A percentile compares a stretch with the other conserved stretches of the same genome.
phyloP scores from a whole-genome alignment of 768 basidiomycete genomes.

The Gloeopeniophorella convolvens region DNA sequence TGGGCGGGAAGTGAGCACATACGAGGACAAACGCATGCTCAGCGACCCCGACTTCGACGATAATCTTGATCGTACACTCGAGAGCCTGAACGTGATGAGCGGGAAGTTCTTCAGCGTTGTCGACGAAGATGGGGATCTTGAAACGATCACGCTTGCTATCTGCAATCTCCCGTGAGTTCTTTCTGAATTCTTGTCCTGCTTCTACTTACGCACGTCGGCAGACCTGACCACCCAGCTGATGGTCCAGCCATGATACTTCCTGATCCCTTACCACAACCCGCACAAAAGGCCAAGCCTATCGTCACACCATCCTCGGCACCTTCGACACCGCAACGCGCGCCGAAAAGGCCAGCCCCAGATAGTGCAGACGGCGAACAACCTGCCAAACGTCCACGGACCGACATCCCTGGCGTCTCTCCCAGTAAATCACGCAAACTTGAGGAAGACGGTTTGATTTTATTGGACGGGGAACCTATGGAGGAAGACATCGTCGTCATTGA shows the following conservation, averaged over 20 bases:
- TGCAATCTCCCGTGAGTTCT: slow-evolving; percentile 62
- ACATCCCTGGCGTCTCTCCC: slow-evolving; percentile 36
- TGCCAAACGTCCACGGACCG: slow-evolving; percentile 46
- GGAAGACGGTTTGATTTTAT: slow-evolving; percentile 64
- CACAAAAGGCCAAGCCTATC: slow-evolving; percentile 31
- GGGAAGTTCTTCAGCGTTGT: slow-evolving; percentile 87
- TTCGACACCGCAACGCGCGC: slow-evolving; percentile 38
- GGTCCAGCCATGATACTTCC: slow-evolving; percentile 57
- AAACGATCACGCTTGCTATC: slow-evolving; percentile 65
- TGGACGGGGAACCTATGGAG: slow-evolving; percentile 49
- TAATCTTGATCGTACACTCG: slow-evolving; percentile 74
- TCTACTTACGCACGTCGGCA: too few relatives aligned
- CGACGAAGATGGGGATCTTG: slow-evolving; percentile 78
- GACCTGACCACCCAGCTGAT: slow-evolving; percentile 49
- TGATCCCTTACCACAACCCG: slow-evolving; percentile 52
- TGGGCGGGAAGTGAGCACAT: slow-evolving; percentile 54
- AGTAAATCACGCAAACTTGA: slow-evolving; percentile 62
- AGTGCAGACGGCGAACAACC: slow-evolving; percentile 51
- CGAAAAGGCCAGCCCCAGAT: slow-evolving; percentile 55
- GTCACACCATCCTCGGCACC: slow-evolving; percentile 33
- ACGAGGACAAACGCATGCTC: slow-evolving; percentile 80
- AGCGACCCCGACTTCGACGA: slow-evolving; percentile 95
- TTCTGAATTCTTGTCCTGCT: not conserved
- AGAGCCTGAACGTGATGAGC: slow-evolving; percentile 67
- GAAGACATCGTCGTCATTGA: slow-evolving; percentile 52